phyloP scores from a whole-genome alignment of 768 basidiomycete species.

The Hebeloma cylindrosporum region DNA sequence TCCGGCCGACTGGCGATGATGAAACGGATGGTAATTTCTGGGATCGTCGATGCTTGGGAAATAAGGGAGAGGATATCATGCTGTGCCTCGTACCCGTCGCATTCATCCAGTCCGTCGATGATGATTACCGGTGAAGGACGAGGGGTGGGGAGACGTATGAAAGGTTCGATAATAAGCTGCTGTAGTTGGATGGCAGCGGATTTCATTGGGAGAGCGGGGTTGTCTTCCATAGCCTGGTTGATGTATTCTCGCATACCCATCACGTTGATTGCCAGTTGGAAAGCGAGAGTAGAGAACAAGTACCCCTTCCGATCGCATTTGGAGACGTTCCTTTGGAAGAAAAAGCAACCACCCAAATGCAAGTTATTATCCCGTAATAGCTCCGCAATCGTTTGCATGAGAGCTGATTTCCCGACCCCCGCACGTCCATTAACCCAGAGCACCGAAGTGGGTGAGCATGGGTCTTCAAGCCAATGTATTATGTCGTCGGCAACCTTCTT shows the following conservation, averaged over 20 bases:
- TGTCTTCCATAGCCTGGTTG: background rate
- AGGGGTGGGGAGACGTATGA: background rate
- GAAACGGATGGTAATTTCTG: no score
- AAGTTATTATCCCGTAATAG: background rate
- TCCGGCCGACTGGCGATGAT: background rate
- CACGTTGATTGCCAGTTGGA: background rate
- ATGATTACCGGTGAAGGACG: background rate
- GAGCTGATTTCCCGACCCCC: background rate
- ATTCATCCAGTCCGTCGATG: constrained; percentile 6
- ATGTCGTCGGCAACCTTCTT: no score
- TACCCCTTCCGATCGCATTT: background rate
- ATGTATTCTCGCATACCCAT: background rate
- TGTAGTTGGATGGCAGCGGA: no score
- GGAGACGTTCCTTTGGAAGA: background rate
- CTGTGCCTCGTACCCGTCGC: background rate
- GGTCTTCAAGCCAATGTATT: no score
- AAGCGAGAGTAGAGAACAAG: background rate
- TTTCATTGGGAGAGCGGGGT: no score
- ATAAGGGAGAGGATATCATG: background rate
- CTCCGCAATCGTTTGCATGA: background rate
- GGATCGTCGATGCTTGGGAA: background rate
- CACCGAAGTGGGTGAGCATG: no score
- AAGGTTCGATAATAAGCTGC: background rate
- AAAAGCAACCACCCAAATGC: background rate
- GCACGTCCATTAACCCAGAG: background rate